A percentile compares a stretch with the other conserved stretches of the same genome.
These are phyloP conservation scores for Claviceps fusiformis DNA, from an alignment of 2,329 filamentous ascomycete genomes.

Conservation along the genomic window DNA sequence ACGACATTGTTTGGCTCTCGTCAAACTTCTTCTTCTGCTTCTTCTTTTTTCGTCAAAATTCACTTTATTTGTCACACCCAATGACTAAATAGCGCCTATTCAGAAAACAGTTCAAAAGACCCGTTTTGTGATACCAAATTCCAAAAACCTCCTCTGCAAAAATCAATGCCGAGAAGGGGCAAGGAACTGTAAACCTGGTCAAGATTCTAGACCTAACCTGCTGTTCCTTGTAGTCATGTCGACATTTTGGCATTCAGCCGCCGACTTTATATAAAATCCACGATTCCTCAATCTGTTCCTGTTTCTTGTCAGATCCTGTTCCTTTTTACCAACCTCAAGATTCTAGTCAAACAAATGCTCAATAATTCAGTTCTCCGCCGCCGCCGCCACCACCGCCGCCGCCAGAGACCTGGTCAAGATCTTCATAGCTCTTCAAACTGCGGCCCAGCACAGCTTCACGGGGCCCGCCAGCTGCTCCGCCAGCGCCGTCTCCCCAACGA, in stretches of 20 bases:
- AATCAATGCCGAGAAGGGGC: background rate
- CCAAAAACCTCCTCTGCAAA: background rate
- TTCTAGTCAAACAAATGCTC: background rate
- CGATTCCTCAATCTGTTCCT: background rate
- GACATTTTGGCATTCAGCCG: background rate
- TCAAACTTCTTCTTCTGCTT: background rate
- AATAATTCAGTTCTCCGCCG: constrained; percentile 84
- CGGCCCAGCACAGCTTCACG: constrained; percentile 85
- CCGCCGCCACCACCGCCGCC: constrained; percentile 57
- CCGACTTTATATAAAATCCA: background rate
- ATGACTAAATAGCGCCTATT: background rate
- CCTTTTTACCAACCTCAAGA: constrained; percentile 11
- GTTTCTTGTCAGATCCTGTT: background rate
- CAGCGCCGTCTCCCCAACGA: constrained; percentile 63
- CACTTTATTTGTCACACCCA: background rate
- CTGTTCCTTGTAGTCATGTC: background rate
- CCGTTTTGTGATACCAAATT: background rate
- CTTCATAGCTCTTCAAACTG: constrained; percentile 93
- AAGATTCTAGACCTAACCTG: background rate
- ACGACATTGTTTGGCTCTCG: too few species aligned
- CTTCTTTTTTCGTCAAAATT: background rate
- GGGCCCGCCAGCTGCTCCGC: constrained; percentile 66
- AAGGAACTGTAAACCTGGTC: background rate
- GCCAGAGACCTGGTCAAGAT: constrained; percentile 73
- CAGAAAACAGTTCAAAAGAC: background rate